A percentile compares a stretch with the other conserved stretches of the same genome.
phyloP scores from a whole-genome alignment of 257 asterid species.

The Fraxinus quadrangulata region DNA sequence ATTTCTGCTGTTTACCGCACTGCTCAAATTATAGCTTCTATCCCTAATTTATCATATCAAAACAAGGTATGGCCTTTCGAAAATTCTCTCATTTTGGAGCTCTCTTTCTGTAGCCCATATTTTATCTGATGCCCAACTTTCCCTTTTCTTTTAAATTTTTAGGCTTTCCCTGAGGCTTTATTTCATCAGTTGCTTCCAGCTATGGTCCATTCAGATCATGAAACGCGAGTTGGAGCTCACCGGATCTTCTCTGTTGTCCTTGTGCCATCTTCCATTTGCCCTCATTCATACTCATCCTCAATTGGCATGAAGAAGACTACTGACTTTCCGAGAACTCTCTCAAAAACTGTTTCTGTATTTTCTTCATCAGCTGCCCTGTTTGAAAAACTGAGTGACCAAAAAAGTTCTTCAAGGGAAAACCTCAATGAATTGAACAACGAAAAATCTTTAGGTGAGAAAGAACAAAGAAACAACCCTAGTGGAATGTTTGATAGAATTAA shows the following conservation, averaged over 20 bases:
- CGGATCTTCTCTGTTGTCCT: slow-evolving; percentile 89
- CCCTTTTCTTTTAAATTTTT: slow-evolving; percentile 14
- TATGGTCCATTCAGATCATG: slow-evolving; percentile 93
- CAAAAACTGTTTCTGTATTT: slow-evolving; percentile 90
- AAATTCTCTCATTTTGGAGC: background rate
- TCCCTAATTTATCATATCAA: slow-evolving; percentile 69
- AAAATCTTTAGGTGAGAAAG: slow-evolving; percentile 37
- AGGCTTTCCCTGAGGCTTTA: slow-evolving; percentile 96
- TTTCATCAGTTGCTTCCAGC: slow-evolving; percentile 96
- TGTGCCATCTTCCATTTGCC: slow-evolving; percentile 86
- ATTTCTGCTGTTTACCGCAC: slow-evolving; percentile 75
- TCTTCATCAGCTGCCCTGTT: slow-evolving; percentile 96
- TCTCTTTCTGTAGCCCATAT: background rate
- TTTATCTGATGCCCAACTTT: background rate
- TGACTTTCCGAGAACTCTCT: slow-evolving; percentile 74
- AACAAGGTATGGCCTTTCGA: slow-evolving; percentile 57
- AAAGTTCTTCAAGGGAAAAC: slow-evolving; percentile 38
- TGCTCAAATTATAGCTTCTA: slow-evolving; percentile 78
- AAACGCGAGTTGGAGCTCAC: slow-evolving; percentile 93
- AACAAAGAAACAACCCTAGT: slow-evolving; percentile 40
- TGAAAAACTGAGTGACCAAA: slow-evolving; percentile 67
- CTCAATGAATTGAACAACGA: slow-evolving; percentile 33
- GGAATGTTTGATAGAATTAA: slow-evolving; percentile 71
- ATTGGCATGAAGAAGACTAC: slow-evolving; percentile 42
- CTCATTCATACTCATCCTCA: slow-evolving; percentile 40